Percentiles rank a stretch among this genome's conserved stretches.
Conservation (phyloP, 1,284 basidiomycete genomes). For the Sanghuangporus baumii region DNA sequence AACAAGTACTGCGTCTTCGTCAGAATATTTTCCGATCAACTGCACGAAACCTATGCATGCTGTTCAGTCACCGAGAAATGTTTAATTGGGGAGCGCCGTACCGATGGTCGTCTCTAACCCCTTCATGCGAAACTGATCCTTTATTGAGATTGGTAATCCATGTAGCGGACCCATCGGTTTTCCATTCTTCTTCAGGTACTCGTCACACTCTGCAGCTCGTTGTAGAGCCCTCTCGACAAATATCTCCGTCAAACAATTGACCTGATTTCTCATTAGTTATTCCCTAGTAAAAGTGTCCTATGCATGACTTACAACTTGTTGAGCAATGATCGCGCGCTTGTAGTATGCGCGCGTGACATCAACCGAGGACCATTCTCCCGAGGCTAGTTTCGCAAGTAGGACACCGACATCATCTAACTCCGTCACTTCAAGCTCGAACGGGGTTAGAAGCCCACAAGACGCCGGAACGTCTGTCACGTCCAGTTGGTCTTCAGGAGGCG, state of each 20-base stretch:
- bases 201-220: conserved; percentile 54
- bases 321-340: conserved; percentile 76
- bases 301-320: conserved; percentile 59
- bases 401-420: conserved; percentile 41
- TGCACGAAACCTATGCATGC: conserved; percentile 51
- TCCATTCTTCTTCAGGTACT: conserved; percentile 42
- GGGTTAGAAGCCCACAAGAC: conserved; percentile 52
- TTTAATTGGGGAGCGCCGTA: conserved; percentile 25
- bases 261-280: conserved; percentile 30
- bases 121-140: conserved; percentile 51
- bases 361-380: conserved; percentile 50
- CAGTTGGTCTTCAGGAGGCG: conserved; percentile 36
- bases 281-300: background rate
- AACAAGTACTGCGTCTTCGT: conserved; percentile 50
- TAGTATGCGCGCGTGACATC: conserved; percentile 71
- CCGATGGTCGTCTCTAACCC: conserved; percentile 49
- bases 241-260: conserved; percentile 67
- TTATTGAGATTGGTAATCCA: conserved; percentile 59
- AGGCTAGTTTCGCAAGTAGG: conserved; percentile 45
- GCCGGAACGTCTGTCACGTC: conserved; percentile 55
- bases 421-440: conserved; percentile 64
- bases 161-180: conserved; percentile 55
- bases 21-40: conserved; percentile 51
- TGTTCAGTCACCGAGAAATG: conserved; percentile 21
- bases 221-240: conserved; percentile 55